These are phyloP conservation scores for Secale cereale DNA, from an alignment of 176 grass and related monocot species.

Conservation along the genomic window DNA sequence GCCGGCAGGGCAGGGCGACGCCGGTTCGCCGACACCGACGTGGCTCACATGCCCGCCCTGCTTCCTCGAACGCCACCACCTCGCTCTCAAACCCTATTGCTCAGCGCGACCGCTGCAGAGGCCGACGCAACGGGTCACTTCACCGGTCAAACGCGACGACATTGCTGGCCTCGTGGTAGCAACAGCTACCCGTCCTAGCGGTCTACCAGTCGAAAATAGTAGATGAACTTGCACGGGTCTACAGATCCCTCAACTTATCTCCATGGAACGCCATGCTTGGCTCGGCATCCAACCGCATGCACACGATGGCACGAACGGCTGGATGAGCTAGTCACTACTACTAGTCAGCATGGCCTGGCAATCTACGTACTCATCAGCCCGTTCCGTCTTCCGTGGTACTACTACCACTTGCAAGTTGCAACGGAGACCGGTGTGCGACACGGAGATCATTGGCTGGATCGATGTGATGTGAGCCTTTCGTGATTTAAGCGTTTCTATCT, in stretches of 20 bases:
- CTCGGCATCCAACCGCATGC: too few relatives aligned
- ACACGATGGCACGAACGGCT: too few relatives aligned
- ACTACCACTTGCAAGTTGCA: background rate
- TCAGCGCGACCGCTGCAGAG: background rate
- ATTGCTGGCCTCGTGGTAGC: background rate
- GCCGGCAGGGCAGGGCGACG: background rate
- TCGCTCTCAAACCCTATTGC: background rate
- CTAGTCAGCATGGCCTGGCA: too few relatives aligned
- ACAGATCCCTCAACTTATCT: too few relatives aligned
- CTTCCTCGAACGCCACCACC: background rate
- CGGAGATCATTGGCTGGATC: slow-evolving; percentile 4
- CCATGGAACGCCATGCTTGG: too few relatives aligned
- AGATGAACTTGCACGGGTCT: too few relatives aligned
- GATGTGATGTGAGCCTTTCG: slow-evolving; percentile 18
- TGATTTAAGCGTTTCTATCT: background rate
- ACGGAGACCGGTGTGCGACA: background rate
- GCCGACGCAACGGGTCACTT: background rate
- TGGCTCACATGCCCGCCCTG: slow-evolving; percentile 8
- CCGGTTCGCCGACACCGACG: slow-evolving; percentile 1
- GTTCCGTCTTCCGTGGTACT: too few relatives aligned
- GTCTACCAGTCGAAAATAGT: background rate
- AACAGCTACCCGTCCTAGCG: background rate
- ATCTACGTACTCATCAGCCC: background rate
- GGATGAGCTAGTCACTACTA: too few relatives aligned
- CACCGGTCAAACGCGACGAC: background rate